Base-by-base conservation (phyloP, 2,329 filamentous ascomycete genomes). In the Colletotrichum tofieldiae region DNA sequence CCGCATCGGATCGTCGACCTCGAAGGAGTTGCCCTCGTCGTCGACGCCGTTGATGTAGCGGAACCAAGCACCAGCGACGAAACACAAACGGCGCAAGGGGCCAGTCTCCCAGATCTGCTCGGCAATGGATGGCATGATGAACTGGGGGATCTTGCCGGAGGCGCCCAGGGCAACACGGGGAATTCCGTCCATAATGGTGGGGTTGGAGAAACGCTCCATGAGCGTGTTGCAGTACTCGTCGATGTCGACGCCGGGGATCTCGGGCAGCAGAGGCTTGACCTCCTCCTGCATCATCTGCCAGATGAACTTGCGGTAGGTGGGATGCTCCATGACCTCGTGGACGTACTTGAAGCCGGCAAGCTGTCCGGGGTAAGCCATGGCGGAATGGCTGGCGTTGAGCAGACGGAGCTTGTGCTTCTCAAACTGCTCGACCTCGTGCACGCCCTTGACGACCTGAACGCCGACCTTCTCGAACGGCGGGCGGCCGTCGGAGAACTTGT, bases 381-480 rank as follows among this genome's bases (percentile, higher is more conserved):
- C 85, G 0, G 86, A 87, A 82, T 88, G 86, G 64, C 83, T 85
- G 72, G 84, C 86, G 77, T 88, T 88, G 70, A 88, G 84, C 67
- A 88, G 83, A 23, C 86, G 86, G 47, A 88, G 85, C 82, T 88
- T 88, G 82, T 88, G 86, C 82, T 85, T 87, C 82, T 88, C 86
- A 74, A 87, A 88, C 77, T 86, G 79, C 80, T 88, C 86, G 37
- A 88, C 86, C 18, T 84, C 83, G 75, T 86, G 81, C n/a, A 88
- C 85, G 65, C 86, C 80, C 68, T 82, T 79, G 74, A 88, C 86
- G 8, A 88, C 82, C 81, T 88, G 86, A 4, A 86, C 86, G 65
- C 86, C 86, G 51, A 85, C 86, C 78, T 86, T 85, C 56, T 88
- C 86, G 59, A 88, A 87, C 0, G 84, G 81, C 35, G 86, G 86